Conservation (phyloP, 192 early-diverging fungal genomes). For the Coemansia sp. region DNA sequence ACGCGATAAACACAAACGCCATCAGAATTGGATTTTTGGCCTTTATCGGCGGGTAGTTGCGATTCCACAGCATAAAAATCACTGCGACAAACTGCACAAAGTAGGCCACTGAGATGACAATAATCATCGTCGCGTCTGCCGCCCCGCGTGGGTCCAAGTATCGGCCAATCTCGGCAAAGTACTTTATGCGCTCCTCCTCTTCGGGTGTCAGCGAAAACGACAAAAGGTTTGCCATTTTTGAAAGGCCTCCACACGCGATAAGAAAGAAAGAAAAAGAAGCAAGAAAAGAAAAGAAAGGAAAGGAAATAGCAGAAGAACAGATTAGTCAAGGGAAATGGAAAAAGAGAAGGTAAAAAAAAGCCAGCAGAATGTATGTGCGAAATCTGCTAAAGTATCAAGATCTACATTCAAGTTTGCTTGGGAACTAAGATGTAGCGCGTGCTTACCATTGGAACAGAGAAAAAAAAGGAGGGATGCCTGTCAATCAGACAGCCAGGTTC, state of each 20-base stretch:
- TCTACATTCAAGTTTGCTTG: not conserved
- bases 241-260: not conserved
- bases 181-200: slow-evolving; percentile 21
- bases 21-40: slow-evolving; percentile 56
- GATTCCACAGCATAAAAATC: slow-evolving; percentile 42
- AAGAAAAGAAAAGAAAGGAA: not conserved
- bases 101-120: slow-evolving; percentile 13
- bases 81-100: slow-evolving; percentile 29
- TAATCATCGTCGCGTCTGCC: slow-evolving; percentile 20
- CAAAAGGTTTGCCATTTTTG: slow-evolving; percentile 28
- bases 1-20: slow-evolving; percentile 27
- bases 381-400: not conserved
- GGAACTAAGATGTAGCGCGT: not conserved
- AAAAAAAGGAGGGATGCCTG: not conserved
- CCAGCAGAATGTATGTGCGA: not conserved
- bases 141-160: slow-evolving; percentile 37
- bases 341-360: not conserved
- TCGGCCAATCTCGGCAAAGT: not conserved
- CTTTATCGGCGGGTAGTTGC: slow-evolving; percentile 55
- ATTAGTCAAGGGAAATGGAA: too few species aligned
- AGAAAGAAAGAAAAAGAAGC: not conserved
- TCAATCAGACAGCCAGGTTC: not conserved
- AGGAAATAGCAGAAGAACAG: not conserved
- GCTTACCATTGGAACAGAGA: not conserved
- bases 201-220: slow-evolving; percentile 27